Conservation (phyloP, 768 basidiomycete species). For the Pisolithus sp. region DNA sequence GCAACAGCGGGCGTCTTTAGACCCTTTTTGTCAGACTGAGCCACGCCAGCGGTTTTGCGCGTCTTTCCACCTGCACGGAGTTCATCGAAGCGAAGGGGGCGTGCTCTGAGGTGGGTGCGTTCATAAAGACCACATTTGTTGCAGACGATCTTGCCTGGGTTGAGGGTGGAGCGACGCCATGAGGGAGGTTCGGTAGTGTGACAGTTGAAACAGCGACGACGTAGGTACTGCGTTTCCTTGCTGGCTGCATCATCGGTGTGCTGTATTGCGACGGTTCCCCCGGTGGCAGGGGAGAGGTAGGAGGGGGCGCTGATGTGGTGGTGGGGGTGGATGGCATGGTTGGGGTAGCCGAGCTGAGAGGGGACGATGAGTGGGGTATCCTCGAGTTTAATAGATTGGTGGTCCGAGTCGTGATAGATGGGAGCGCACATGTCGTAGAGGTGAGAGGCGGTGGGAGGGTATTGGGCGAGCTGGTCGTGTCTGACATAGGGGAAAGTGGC, state of each 20-base stretch:
- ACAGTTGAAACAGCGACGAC: conserved; percentile 85
- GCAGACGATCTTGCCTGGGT: conserved; percentile 89
- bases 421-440: conserved; percentile 28
- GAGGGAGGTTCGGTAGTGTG: conserved; percentile 87
- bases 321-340: conserved; percentile 26
- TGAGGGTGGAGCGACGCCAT: conserved; percentile 83
- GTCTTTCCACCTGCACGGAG: conserved; percentile 82
- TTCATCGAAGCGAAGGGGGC: conserved; percentile 83
- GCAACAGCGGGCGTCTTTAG: conserved; percentile 31
- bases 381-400: conserved; percentile 57
- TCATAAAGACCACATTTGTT: conserved; percentile 92
- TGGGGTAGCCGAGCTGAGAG: conserved; percentile 41
- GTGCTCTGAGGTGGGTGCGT: conserved; percentile 77
- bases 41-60: conserved; percentile 37
- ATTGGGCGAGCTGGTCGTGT: conserved; percentile 54
- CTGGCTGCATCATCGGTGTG: conserved; percentile 88
- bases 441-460: conserved; percentile 33
- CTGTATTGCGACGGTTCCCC: conserved; percentile 53
- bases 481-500: conserved; percentile 75
- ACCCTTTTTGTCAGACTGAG: conserved; percentile 27
- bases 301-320: conserved; percentile 25
- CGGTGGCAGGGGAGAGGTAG: conserved; percentile 37
- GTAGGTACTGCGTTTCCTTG: conserved; percentile 87
- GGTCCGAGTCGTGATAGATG: conserved; percentile 33
- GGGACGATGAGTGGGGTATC: conserved; percentile 56